These are phyloP conservation scores for Puccinia coronata DNA, from an alignment of 1,284 basidiomycete species.

Conservation along the genomic window DNA sequence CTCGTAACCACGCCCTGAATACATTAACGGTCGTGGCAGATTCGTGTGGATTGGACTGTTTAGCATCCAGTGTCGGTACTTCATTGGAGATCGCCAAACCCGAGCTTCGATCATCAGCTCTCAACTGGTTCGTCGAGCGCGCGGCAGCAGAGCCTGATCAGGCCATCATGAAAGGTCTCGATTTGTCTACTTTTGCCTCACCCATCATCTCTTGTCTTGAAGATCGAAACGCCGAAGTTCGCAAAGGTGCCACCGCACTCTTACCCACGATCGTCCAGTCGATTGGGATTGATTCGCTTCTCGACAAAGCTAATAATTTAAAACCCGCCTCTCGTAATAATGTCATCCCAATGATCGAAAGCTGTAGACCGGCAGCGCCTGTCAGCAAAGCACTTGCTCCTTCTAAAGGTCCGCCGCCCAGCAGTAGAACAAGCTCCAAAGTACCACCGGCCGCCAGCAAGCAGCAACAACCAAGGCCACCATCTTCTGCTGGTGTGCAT, in stretches of 20 bases:
- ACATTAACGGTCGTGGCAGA: slow-evolving; percentile 81
- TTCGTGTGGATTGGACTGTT: slow-evolving; percentile 77
- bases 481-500: slow-evolving; percentile 51
- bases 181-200: slow-evolving; percentile 72
- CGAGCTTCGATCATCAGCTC: slow-evolving; percentile 76
- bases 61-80: slow-evolving; percentile 75
- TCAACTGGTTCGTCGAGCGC: slow-evolving; percentile 82
- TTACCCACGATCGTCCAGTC: slow-evolving; percentile 75
- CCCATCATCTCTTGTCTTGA: slow-evolving; percentile 81
- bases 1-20: slow-evolving; percentile 74
- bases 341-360: slow-evolving; percentile 82
- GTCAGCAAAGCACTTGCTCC: slow-evolving; percentile 45
- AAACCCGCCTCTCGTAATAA: slow-evolving; percentile 88
- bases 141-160: slow-evolving; percentile 71
- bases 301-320: slow-evolving; percentile 79
- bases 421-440: slow-evolving; percentile 8
- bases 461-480: slow-evolving; percentile 52
- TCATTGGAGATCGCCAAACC: slow-evolving; percentile 86
- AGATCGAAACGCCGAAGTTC: slow-evolving; percentile 85
- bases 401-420: slow-evolving; percentile 51
- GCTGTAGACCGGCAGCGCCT: slow-evolving; percentile 58
- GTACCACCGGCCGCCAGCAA: slow-evolving; percentile 49
- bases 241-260: slow-evolving; percentile 82
- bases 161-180: slow-evolving; percentile 62
- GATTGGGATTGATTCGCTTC: slow-evolving; percentile 79